Base-by-base conservation (phyloP, 306 rosid species). In the Alnus rubra region DNA sequence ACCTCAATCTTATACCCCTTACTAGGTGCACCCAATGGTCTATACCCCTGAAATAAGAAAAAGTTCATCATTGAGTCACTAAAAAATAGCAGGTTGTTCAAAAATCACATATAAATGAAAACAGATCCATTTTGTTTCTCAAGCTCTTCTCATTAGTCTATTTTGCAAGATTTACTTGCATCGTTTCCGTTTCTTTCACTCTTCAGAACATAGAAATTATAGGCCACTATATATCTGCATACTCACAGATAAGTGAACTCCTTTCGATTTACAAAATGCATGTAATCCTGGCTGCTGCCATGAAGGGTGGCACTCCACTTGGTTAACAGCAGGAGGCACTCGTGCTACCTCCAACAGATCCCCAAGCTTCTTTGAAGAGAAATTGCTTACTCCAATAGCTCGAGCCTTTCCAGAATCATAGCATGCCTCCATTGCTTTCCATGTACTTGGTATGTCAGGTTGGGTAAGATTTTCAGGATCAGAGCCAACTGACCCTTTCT, bases 371-470 rank as follows among this genome's bases (percentile, higher is more conserved):
- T 78, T 88, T 1, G 79, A 58, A 5, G 95, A 90, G 81, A 90
- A 90, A 65, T 92, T 92, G 84, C 94, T 88, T 19, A 90, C 94
- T 18, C 93, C 93, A 62, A 87, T 89, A 37, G 90, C 88, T 83
- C 75, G 50, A 58, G 84, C 92, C 87, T 90, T 90, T 4, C 92
- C 92, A 8, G 83, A 79, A 73, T 88, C 67, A 74, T 73, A 87
- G 39, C 83, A 87, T 52, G 83, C 76, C 60, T 92, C 90, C 94
- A 90, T 86, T 39, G 93, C 90, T 78, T 76, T 84, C 94, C 94
- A 92, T 7, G 93, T 90, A 77, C 79, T 81, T 0, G 86, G 88
- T 77, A 90, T 83, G 77, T 88, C 88, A 16, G 90, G 84, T 74
- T 86, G 76, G 2, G 76, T 75, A 48, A 87, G 79, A 39, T 83